Conservation (phyloP, 1,284 basidiomycete genomes). For the Mycena citricolor region DNA sequence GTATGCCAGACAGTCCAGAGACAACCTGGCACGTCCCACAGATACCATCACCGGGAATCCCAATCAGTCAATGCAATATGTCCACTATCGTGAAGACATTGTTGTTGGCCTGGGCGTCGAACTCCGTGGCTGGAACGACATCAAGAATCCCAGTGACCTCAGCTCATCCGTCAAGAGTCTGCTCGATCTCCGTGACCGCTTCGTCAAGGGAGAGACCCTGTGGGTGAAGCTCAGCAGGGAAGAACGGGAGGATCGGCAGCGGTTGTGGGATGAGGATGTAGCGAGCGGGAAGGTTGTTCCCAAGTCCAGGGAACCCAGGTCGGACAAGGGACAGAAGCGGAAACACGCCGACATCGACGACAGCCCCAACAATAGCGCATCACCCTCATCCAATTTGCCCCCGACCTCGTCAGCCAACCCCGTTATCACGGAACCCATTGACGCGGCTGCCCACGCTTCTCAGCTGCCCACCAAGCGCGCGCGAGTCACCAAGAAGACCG, state of each 20-base stretch:
- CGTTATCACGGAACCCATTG: too few species aligned
- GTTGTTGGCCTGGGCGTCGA: not conserved
- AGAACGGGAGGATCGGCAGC: not conserved
- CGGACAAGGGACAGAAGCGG: constrained; percentile 3
- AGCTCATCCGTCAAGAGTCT: constrained; percentile 5
- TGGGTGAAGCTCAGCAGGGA: constrained; percentile 7
- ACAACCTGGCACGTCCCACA: too few species aligned
- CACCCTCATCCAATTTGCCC: too few species aligned
- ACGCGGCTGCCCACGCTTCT: too few species aligned
- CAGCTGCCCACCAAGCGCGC: too few species aligned
- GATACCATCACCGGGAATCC: too few species aligned
- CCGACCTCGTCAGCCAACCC: too few species aligned
- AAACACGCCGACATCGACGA: not conserved
- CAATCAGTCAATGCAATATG: not conserved
- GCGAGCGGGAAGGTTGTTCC: not conserved
- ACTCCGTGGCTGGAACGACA: not conserved
- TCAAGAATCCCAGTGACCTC: constrained; percentile 11
- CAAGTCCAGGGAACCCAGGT: not conserved
- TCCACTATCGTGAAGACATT: not conserved
- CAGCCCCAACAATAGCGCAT: too few species aligned
- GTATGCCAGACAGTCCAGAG: too few species aligned
- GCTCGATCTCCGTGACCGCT: constrained; percentile 1
- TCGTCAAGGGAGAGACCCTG: constrained; percentile 3
- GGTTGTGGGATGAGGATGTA: not conserved
- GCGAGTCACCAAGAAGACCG: too few species aligned